A percentile compares a stretch with the other conserved stretches of the same genome.
Conservation (phyloP, 2,329 filamentous ascomycete species). For the Alternaria rosae region DNA sequence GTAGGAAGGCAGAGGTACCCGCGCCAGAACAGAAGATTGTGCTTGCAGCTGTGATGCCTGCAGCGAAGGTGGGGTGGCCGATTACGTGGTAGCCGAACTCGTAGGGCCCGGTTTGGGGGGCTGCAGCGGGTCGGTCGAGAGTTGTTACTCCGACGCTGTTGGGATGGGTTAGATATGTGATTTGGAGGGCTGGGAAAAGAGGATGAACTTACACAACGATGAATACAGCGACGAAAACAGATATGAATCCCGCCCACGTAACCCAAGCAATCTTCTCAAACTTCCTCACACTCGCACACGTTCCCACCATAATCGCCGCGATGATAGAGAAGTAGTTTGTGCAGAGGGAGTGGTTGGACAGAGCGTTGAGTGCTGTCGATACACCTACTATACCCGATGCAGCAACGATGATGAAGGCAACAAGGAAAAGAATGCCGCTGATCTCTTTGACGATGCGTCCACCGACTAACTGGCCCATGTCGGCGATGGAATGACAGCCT, state of each 20-base stretch:
- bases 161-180: neutral
- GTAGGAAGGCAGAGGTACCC: conserved; percentile 67
- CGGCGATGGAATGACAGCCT: conserved; percentile 61
- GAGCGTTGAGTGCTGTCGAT: conserved; percentile 66
- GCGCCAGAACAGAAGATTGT: conserved; percentile 69
- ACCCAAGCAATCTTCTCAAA: conserved; percentile 69
- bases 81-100: conserved; percentile 67
- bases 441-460: conserved; percentile 62
- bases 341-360: conserved; percentile 66
- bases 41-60: conserved; percentile 62
- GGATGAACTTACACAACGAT: conserved; percentile 57
- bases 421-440: conserved; percentile 62
- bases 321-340: conserved; percentile 67
- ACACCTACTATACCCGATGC: conserved; percentile 67
- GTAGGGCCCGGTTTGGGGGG: conserved; percentile 65
- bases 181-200: neutral
- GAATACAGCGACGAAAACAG: conserved; percentile 65
- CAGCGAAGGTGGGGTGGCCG: conserved; percentile 64
- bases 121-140: conserved; percentile 65
- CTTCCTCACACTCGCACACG: conserved; percentile 63
- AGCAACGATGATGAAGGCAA: conserved; percentile 65
- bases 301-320: conserved; percentile 60
- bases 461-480: conserved; percentile 66
- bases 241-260: conserved; percentile 67
- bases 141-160: conserved; percentile 62